Evolutionary conservation across 768 basidiomycete genomes (phyloP), one percentile per base, ranked within the genome.

Genomic region (Tulasnella calospora): DNA sequence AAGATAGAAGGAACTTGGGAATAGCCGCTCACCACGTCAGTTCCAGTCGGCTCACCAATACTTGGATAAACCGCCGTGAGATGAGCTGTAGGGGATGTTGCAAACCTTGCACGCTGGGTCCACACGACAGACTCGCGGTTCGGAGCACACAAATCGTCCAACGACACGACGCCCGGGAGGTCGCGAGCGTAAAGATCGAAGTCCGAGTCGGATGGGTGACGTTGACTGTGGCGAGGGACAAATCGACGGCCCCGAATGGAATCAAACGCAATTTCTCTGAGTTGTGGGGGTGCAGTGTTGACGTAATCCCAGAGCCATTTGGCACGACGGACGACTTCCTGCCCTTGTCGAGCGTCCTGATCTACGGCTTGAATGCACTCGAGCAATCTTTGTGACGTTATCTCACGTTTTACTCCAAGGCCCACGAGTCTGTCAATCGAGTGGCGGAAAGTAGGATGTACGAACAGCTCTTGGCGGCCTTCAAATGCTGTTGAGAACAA

Each of bases 61-160:
- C 5, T 15, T 33, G 36, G 57, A 61, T 67, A 57, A 21, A 76
- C 38, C 67, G 51, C 57, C 27, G 4, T 38, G 0, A 76, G 15
- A n/a, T 57, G 41, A 21, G 33, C 27, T 23, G 75, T 35, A 38
- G 75, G 30, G 36, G 2, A 19, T 10, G 19, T 35, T 35, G 35
- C 8, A 41, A 76, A 76, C 46, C 75, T 35, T 6, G 55, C 75
- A 8, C 75, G 75, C 57, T 76, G 75, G 19, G 75, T 76, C 75
- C 75, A 76, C 9, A 23, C 73, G 12, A 74, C 73, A 35, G 73
- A 27, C 15, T 35, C 38, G 12, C 19, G 30, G 2, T 74, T 41
- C 36, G 44, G 33, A 1, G 27, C 30, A 19, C 27, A 44, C 44
- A 74, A 44, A 21, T 74, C 40, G 33, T 74, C 46, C 0, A 33